Percentiles rank a stretch among this genome's conserved stretches.
Conservation (phyloP, 139 green algal species). For the Ulvella scutata region DNA sequence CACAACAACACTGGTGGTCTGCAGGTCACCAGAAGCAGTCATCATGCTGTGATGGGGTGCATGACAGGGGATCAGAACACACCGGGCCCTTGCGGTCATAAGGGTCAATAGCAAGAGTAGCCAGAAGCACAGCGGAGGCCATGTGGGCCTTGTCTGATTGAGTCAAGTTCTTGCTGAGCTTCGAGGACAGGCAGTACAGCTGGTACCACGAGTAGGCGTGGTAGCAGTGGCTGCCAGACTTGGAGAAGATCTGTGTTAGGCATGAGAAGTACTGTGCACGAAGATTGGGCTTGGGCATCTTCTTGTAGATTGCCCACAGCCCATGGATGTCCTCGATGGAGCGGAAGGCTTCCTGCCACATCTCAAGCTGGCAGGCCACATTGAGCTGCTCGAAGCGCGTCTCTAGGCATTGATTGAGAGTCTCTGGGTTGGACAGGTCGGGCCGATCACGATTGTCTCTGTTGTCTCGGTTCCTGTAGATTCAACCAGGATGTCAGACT, state of each 20-base stretch:
- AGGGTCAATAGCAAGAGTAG: slow-evolving; percentile 76
- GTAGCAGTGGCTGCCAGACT: slow-evolving; percentile 59
- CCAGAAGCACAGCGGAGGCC: slow-evolving; percentile 79
- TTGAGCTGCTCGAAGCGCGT: slow-evolving; percentile 96
- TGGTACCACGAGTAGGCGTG: slow-evolving; percentile 89
- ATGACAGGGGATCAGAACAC: background rate
- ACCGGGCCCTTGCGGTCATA: slow-evolving; percentile 47
- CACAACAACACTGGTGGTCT: no score
- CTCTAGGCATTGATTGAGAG: slow-evolving; percentile 84
- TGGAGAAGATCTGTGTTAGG: slow-evolving; percentile 75
- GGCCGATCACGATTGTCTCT: slow-evolving; percentile 66
- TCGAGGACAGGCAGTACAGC: slow-evolving; percentile 75
- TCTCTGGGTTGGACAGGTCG: slow-evolving; percentile 77
- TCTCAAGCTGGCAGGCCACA: slow-evolving; percentile 81
- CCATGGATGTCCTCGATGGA: slow-evolving; percentile 96
- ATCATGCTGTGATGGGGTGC: no score
- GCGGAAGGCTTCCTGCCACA: slow-evolving; percentile 98
- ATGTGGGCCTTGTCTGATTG: slow-evolving; percentile 43
- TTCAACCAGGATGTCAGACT: no score
- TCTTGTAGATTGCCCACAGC: slow-evolving; percentile 72
- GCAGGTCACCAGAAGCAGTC: no score
- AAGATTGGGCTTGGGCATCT: slow-evolving; percentile 75
- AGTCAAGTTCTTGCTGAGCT: slow-evolving; percentile 73
- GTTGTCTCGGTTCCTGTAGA: slow-evolving; percentile 45
- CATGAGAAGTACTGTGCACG: slow-evolving; percentile 91